phyloP scores from a whole-genome alignment of 257 asterid genomes.

The Nicotiana noctiflora region DNA sequence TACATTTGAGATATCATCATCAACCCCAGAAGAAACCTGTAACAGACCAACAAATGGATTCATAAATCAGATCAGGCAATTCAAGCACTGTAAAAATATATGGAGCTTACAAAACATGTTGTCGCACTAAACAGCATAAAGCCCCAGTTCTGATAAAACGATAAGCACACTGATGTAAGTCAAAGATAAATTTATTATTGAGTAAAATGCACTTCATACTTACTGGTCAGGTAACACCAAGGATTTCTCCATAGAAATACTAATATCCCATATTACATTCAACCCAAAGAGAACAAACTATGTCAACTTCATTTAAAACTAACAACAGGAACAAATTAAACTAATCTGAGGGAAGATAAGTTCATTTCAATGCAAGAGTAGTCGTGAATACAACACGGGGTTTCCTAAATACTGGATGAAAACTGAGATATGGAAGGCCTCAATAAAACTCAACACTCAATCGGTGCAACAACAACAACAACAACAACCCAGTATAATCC shows the following conservation, averaged over 20 bases:
- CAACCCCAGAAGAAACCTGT: slow-evolving; percentile 22
- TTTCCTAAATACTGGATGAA: background rate
- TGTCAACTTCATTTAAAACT: background rate
- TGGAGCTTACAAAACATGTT: background rate
- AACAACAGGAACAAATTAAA: background rate
- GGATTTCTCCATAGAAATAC: background rate
- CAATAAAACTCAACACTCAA: background rate
- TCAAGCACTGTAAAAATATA: background rate
- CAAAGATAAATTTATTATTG: background rate
- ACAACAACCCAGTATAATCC: too few relatives aligned
- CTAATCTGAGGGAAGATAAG: background rate
- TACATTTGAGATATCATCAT: slow-evolving; percentile 15
- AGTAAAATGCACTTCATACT: background rate
- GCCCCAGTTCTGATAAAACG: background rate
- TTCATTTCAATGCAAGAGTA: background rate
- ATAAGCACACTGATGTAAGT: background rate
- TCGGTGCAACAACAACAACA: too few relatives aligned
- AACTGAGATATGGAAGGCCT: background rate
- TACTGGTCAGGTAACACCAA: background rate
- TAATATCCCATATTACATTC: background rate
- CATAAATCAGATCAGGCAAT: background rate
- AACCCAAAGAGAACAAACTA: background rate
- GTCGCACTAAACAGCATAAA: background rate
- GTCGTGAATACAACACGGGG: background rate
- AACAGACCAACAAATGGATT: background rate